A percentile compares a stretch with the other conserved stretches of the same genome.
Evolutionary conservation across 2,329 filamentous ascomycete species (phyloP).

Genomic region (Tolypocladium endophyticum): DNA sequence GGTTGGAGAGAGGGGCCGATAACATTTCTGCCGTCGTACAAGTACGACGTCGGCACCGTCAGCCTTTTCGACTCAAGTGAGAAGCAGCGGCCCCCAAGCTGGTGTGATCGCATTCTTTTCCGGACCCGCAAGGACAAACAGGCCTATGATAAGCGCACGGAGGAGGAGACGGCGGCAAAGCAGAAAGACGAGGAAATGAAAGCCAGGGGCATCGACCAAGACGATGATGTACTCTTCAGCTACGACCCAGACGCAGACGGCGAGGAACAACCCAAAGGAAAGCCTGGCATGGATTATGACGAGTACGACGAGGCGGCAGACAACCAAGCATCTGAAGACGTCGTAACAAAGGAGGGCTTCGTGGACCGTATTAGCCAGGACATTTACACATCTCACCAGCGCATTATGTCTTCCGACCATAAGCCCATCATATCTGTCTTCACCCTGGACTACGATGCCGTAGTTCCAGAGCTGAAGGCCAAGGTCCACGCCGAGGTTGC

Average conservation of each 20-base stretch:
- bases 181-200: conserved; percentile 80
- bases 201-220: conserved; percentile 62
- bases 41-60: conserved; percentile 92
- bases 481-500: conserved; percentile 80
- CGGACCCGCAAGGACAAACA: conserved; percentile 63
- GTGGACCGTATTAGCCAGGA: conserved; percentile 44
- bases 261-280: conserved; percentile 25
- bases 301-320: conserved; percentile 42
- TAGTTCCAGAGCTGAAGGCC: conserved; percentile 75
- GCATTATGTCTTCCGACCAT: conserved; percentile 86
- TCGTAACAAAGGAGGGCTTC: conserved; percentile 48
- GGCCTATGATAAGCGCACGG: conserved; percentile 50
- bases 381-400: conserved; percentile 78
- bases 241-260: conserved; percentile 75
- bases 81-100: conserved; percentile 84
- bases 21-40: conserved; percentile 87
- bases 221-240: conserved; percentile 81
- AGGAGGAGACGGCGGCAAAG: conserved; percentile 55
- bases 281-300: conserved; percentile 43
- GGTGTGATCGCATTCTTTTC: conserved; percentile 92
- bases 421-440: conserved; percentile 85
- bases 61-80: conserved; percentile 91
- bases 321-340: conserved; percentile 30
- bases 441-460: conserved; percentile 73
- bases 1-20: conserved; percentile 88